phyloP scores from a whole-genome alignment of 2,329 filamentous ascomycete genomes.

The Leptographium procerum region DNA sequence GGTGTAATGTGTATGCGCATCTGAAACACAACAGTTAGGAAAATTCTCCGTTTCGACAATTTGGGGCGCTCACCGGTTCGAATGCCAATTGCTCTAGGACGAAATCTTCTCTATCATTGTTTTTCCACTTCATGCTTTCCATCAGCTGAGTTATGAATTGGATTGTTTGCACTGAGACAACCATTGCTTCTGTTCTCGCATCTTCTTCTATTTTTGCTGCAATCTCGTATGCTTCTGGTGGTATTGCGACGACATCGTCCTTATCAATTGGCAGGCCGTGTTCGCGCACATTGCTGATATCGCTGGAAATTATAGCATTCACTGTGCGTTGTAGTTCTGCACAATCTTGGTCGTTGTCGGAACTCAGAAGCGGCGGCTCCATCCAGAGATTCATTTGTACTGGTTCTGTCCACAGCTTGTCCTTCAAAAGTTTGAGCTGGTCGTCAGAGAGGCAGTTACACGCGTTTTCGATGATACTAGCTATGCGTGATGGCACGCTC shows the following conservation, averaged over 20 bases:
- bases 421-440: background rate
- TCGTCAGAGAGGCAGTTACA: background rate
- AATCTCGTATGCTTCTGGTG: background rate
- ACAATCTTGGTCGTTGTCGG: slow-evolving; percentile 7
- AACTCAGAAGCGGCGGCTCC: slow-evolving; percentile 5
- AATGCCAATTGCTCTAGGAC: background rate
- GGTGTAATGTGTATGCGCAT: slow-evolving; percentile 2
- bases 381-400: background rate
- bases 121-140: background rate
- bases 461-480: background rate
- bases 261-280: background rate
- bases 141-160: background rate
- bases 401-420: background rate
- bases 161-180: slow-evolving; percentile 3
- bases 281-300: background rate
- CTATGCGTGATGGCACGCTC: slow-evolving; percentile 3
- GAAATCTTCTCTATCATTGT: background rate
- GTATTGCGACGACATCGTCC: background rate
- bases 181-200: slow-evolving; percentile 1
- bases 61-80: background rate
- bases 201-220: background rate
- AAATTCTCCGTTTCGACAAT: background rate
- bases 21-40: background rate
- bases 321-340: background rate
- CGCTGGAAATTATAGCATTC: background rate